Evolutionary conservation across 2,329 filamentous ascomycete genomes (phyloP).

Genomic region (Hymenoscyphus linearis): DNA sequence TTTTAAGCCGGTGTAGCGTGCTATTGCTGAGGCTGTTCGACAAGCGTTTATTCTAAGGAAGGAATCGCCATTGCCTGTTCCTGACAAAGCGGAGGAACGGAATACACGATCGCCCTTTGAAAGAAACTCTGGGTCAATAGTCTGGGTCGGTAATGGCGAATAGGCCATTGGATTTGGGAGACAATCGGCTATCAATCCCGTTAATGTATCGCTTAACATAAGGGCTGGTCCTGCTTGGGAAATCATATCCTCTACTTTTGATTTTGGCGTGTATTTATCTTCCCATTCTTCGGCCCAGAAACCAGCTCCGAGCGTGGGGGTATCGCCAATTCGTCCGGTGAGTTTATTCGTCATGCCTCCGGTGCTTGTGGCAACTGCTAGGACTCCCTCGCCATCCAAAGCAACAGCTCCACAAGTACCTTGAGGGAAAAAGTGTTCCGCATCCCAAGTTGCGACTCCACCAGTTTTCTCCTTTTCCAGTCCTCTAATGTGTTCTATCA

Average conservation of each 20-base stretch:
- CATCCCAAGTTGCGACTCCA: conserved; percentile 50
- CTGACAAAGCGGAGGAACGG: conserved; percentile 54
- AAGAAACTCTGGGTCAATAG: conserved; percentile 32
- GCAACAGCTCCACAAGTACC: conserved; percentile 82
- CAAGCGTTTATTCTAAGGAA: conserved; percentile 70
- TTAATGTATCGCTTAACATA: conserved; percentile 40
- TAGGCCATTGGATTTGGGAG: conserved; percentile 43
- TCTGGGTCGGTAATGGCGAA: conserved; percentile 15
- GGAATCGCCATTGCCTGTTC: conserved; percentile 84
- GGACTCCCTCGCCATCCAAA: conserved; percentile 66
- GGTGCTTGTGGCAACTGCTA: conserved; percentile 63
- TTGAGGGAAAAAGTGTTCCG: conserved; percentile 66
- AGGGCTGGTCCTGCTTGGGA: conserved; percentile 32
- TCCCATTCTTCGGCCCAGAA: conserved; percentile 91
- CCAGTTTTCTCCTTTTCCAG: conserved; percentile 42
- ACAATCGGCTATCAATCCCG: conserved; percentile 52
- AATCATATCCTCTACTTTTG: conserved; percentile 15
- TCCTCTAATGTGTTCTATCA: conserved; percentile 55
- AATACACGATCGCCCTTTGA: conserved; percentile 19
- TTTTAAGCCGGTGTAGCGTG: conserved; percentile 47
- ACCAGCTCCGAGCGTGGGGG: conserved; percentile 74
- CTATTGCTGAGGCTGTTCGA: conserved; percentile 67
- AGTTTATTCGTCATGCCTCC: conserved; percentile 88
- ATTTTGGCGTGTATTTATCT: conserved; percentile 32
- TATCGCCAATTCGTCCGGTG: conserved; percentile 80